Evolutionary conservation across 2,329 filamentous ascomycete genomes (phyloP), one percentile per base, ranked within the genome.

Genomic region (Fusarium sacchari): DNA sequence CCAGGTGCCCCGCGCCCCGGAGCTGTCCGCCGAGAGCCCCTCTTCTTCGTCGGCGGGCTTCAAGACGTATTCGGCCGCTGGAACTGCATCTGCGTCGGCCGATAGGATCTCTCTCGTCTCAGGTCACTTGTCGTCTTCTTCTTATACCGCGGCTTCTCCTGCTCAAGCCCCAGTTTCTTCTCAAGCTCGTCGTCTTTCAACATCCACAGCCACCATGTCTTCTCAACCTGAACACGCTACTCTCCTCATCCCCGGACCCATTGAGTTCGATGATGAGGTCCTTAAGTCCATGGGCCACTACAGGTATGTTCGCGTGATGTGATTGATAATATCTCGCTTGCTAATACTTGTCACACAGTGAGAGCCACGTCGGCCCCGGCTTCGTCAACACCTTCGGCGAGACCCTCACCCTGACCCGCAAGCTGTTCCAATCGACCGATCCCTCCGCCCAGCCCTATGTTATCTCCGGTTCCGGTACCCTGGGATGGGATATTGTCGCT

Each of bases 211-310:
- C 80, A 86, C 80, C 60, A 92, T 92, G 90, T 91, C 89, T 76
- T 86, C 86, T 67, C 90, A 92, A 78, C 86, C 89, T 62, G 83
- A 86, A 57, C 90, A 92, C 80, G 84, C 90, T 47, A 92, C 96
- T 63, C 88, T 99, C 84, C 91, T 99, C 85, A 98, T 99, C 80
- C 96, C 96, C 56, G 96, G 96, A 73, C 96, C 96, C 80, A 97
- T 98, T 83, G 96, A 98, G 86, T 98, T 98, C 81, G 96, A 98
- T 82, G 96, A 98, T 96, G 95, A 92, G 53, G 96, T 98, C 69
- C 90, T 98, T 59, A 90, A 95, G 83, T 94, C 95, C 70, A 98
- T 98, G 96, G 92, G 93, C 86, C 95, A 97, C 85, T 97, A 93
- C 86, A 96, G 93, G 93, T 84, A 62, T 24, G 24, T 24, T n/a